These are phyloP conservation scores for Aspergillus tanneri DNA, from an alignment of 2,329 filamentous ascomycete species.

Conservation along the genomic window DNA sequence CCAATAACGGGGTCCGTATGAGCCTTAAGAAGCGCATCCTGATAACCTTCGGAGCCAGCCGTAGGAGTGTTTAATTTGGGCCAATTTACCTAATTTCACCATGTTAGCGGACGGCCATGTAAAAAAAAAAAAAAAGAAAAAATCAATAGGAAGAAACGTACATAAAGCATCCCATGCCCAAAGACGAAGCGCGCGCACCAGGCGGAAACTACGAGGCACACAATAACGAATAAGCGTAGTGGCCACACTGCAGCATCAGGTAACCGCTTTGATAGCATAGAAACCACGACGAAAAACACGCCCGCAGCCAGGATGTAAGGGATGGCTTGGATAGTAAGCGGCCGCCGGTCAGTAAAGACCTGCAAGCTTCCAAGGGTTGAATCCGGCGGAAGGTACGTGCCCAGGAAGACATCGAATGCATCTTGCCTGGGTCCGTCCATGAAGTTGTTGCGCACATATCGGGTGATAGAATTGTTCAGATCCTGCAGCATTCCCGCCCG, in stretches of 20 bases:
- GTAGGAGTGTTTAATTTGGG: conserved; percentile 89
- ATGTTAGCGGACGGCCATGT: conserved; percentile 4
- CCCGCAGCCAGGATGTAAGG: conserved; percentile 88
- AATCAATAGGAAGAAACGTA: conserved; percentile 53
- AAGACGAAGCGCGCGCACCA: conserved; percentile 78
- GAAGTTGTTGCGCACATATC: conserved; percentile 94
- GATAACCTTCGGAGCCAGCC: conserved; percentile 82
- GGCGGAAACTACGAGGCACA: conserved; percentile 69
- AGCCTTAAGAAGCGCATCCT: conserved; percentile 79
- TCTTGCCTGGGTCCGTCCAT: conserved; percentile 90
- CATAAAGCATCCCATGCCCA: conserved; percentile 86
- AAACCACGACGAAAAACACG: conserved; percentile 76
- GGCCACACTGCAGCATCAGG: conserved; percentile 77
- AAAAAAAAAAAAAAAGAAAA: neutral
- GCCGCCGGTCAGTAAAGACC: conserved; percentile 80
- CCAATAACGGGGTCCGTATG: conserved; percentile 81
- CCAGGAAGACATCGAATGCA: conserved; percentile 90
- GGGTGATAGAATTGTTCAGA: conserved; percentile 79
- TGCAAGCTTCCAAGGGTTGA: conserved; percentile 68
- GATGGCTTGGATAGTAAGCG: conserved; percentile 85
- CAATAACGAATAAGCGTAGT: conserved; percentile 74
- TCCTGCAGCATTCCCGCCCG: conserved; percentile 83
- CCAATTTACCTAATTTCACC: conserved; percentile 80
- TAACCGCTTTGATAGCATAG: conserved; percentile 67
- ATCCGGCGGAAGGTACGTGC: conserved; percentile 73